Conservation (phyloP, 2,329 filamentous ascomycete genomes). For the Akanthomyces muscarius region DNA sequence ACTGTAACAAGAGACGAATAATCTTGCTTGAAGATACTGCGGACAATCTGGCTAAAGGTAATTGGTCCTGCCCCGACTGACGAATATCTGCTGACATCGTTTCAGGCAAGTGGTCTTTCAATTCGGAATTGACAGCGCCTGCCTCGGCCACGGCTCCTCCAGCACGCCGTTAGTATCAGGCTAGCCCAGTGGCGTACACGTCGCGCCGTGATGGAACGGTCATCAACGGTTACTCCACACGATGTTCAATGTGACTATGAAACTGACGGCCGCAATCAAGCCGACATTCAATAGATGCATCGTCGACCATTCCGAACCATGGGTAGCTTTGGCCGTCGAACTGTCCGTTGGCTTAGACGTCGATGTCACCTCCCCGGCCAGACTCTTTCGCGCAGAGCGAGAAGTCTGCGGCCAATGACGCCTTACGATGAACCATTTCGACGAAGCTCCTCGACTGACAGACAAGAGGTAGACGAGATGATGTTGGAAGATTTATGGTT, state of each 20-base stretch:
- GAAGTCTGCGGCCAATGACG: not conserved
- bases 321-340: no score
- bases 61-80: not conserved
- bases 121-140: slow-evolving; percentile 27
- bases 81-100: slow-evolving; percentile 25
- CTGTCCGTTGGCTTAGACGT: no score
- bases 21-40: slow-evolving; percentile 91
- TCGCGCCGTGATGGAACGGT: not conserved
- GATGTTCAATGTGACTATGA: no score
- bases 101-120: slow-evolving; percentile 47
- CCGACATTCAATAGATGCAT: not conserved
- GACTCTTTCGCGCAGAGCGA: not conserved
- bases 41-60: slow-evolving; percentile 84
- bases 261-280: no score
- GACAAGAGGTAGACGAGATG: not conserved
- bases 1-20: slow-evolving; percentile 87
- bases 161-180: not conserved
- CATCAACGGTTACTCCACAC: no score
- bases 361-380: no score
- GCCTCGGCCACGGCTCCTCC: slow-evolving; percentile 11
- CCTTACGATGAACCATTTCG: not conserved
- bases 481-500: not conserved
- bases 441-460: not conserved
- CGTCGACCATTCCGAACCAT: not conserved
- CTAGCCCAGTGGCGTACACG: not conserved